Conservation (phyloP, 257 asterid species). For the Vinca minor region DNA sequence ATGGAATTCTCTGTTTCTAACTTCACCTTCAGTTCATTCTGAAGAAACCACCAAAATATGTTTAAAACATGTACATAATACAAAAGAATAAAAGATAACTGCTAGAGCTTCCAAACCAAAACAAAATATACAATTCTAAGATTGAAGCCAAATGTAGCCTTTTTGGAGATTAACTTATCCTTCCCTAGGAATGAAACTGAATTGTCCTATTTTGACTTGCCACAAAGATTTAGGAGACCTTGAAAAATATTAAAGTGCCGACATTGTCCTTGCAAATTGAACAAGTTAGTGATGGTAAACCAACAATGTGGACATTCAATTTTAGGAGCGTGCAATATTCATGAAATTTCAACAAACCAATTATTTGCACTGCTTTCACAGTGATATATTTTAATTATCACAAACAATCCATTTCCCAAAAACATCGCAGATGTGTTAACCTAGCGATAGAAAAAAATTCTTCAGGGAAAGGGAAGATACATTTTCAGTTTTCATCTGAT, state of each 20-base stretch:
- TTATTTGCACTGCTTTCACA: too few relatives aligned
- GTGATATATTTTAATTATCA: not conserved
- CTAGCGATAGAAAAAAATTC: not conserved
- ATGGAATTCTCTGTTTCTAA: slow-evolving; percentile 67
- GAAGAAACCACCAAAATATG: slow-evolving; percentile 18
- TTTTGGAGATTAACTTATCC: not conserved
- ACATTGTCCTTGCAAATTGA: too few relatives aligned
- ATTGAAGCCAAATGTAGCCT: not conserved
- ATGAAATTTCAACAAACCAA: not conserved
- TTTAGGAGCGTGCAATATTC: too few relatives aligned
- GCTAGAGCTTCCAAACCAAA: not conserved
- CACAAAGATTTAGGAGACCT: too few relatives aligned
- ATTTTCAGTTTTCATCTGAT: slow-evolving; percentile 43
- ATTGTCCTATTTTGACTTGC: too few relatives aligned
- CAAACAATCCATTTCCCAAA: too few relatives aligned
- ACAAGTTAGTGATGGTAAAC: too few relatives aligned
- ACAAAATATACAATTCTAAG: not conserved
- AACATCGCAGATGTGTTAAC: not conserved
- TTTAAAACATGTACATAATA: not conserved
- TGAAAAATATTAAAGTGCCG: too few relatives aligned
- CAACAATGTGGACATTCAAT: too few relatives aligned
- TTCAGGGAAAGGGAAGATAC: slow-evolving; percentile 10
- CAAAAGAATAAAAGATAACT: too few relatives aligned
- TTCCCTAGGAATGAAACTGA: too few relatives aligned
- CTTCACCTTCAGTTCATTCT: slow-evolving; percentile 64